phyloP scores from a whole-genome alignment of 768 basidiomycete species.

The Rhodotorula kratochvilovae region DNA sequence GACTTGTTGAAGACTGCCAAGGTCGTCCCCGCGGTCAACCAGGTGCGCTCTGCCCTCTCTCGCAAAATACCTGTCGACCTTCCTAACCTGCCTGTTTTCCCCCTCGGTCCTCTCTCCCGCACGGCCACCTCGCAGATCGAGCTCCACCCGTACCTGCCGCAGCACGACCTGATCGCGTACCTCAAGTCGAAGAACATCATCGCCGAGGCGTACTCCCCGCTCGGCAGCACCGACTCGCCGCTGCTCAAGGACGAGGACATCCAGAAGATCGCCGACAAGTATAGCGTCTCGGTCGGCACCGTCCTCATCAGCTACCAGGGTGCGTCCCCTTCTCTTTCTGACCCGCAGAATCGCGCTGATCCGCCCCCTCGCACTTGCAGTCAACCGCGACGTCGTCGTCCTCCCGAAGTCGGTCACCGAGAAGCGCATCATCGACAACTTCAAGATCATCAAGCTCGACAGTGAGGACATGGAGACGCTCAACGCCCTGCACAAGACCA shows the following conservation, averaged over 20 bases:
- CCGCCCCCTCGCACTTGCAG: slow-evolving; percentile 46
- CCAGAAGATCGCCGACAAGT: slow-evolving; percentile 59
- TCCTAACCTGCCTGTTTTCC: slow-evolving; percentile 48
- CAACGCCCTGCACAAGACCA: slow-evolving; percentile 58
- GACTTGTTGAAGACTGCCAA: slow-evolving; percentile 57
- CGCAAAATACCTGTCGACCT: slow-evolving; percentile 54
- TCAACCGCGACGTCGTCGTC: slow-evolving; percentile 64
- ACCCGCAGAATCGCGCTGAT: too few species aligned
- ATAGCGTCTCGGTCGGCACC: slow-evolving; percentile 60
- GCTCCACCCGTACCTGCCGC: slow-evolving; percentile 66
- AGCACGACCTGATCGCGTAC: slow-evolving; percentile 57
- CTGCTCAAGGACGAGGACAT: slow-evolving; percentile 62
- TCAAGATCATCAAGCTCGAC: slow-evolving; percentile 59
- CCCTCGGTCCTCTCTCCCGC: too few species aligned
- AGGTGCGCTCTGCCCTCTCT: slow-evolving; percentile 53
- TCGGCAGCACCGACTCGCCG: slow-evolving; percentile 51
- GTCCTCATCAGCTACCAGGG: slow-evolving; percentile 70
- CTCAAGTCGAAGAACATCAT: slow-evolving; percentile 62
- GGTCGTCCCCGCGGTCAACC: slow-evolving; percentile 65
- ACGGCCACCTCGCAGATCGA: slow-evolving; percentile 53
- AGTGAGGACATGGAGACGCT: slow-evolving; percentile 61
- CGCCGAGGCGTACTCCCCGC: slow-evolving; percentile 72
- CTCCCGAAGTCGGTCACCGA: slow-evolving; percentile 73
- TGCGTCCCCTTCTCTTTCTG: slow-evolving; percentile 49
- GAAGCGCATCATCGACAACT: slow-evolving; percentile 62